Percentiles rank a stretch among this genome's conserved stretches.
phyloP scores from a whole-genome alignment of 176 grass and related monocot species.

The Musa acuminata region DNA sequence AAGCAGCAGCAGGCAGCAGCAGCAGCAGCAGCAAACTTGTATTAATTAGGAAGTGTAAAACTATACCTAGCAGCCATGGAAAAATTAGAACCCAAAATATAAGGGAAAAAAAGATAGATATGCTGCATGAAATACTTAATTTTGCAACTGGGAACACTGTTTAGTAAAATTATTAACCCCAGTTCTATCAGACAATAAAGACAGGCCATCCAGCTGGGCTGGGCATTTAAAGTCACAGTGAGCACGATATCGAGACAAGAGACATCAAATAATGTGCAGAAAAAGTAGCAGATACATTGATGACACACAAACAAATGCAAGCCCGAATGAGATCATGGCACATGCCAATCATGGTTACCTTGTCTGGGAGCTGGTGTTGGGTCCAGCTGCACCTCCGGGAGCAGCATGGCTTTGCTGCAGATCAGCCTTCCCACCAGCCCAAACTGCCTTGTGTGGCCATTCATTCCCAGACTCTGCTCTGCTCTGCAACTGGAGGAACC shows the following conservation, averaged over 20 bases:
- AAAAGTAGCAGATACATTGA: background rate
- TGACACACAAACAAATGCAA: background rate
- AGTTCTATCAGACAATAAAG: background rate
- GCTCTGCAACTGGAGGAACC: slow-evolving; percentile 7
- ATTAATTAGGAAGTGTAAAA: too few relatives aligned
- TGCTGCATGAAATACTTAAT: background rate
- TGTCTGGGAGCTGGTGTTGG: slow-evolving; percentile 22
- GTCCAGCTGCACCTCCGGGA: slow-evolving; percentile 6
- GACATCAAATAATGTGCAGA: slow-evolving; percentile 1
- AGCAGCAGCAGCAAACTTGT: too few relatives aligned
- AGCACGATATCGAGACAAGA: background rate
- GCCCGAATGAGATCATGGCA: slow-evolving; percentile 13
- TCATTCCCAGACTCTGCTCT: slow-evolving; percentile 40
- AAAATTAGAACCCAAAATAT: too few relatives aligned
- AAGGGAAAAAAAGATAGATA: background rate
- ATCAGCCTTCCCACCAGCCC: background rate
- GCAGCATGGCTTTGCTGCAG: slow-evolving; percentile 19
- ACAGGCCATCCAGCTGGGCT: background rate
- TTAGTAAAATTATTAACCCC: background rate
- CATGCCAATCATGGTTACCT: slow-evolving; percentile 12
- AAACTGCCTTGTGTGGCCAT: slow-evolving; percentile 29
- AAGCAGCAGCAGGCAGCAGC: too few relatives aligned
- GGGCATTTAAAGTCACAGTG: background rate
- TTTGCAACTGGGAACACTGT: too few relatives aligned
- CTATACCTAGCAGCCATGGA: too few relatives aligned